Evolutionary conservation across 2,329 filamentous ascomycete genomes (phyloP).

Genomic region (Colletotrichum magnum): DNA sequence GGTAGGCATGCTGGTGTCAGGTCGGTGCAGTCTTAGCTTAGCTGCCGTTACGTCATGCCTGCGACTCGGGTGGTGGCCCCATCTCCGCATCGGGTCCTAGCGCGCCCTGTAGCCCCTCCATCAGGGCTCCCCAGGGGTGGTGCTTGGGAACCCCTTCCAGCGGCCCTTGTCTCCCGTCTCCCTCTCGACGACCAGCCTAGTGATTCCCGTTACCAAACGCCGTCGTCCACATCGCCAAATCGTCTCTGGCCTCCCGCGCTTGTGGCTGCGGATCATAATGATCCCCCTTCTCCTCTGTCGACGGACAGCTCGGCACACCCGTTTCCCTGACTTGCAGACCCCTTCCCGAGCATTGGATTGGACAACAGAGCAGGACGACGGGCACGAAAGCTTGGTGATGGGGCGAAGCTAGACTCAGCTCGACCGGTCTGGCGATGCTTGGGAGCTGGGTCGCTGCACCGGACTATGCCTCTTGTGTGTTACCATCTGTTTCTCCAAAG

Average conservation of each 20-base stretch:
- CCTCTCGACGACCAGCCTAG: background rate
- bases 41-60: constrained; percentile 37
- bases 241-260: constrained; percentile 4
- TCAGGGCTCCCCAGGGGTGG: background rate
- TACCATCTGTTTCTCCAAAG: constrained; percentile 13
- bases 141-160: background rate
- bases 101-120: constrained; percentile 8
- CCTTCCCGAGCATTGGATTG: constrained; percentile 14
- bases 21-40: constrained; percentile 13
- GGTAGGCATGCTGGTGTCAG: constrained; percentile 18
- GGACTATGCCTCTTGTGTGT: constrained; percentile 17
- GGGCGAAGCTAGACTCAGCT: constrained; percentile 12
- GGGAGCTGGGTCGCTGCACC: constrained; percentile 12
- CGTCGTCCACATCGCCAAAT: constrained; percentile 13
- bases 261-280: constrained; percentile 31
- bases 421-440: constrained; percentile 17
- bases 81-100: constrained; percentile 34
- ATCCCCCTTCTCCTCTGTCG: constrained; percentile 1
- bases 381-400: background rate
- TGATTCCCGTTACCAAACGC: constrained; percentile 21
- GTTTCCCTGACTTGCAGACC: constrained; percentile 11
- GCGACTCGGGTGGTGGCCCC: constrained; percentile 18
- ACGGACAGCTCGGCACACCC: constrained; percentile 14
- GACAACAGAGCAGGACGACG: constrained; percentile 5
- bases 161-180: constrained; percentile 7